Conservation (phyloP, 2,329 filamentous ascomycete genomes). For the Epichloe hybrida region DNA sequence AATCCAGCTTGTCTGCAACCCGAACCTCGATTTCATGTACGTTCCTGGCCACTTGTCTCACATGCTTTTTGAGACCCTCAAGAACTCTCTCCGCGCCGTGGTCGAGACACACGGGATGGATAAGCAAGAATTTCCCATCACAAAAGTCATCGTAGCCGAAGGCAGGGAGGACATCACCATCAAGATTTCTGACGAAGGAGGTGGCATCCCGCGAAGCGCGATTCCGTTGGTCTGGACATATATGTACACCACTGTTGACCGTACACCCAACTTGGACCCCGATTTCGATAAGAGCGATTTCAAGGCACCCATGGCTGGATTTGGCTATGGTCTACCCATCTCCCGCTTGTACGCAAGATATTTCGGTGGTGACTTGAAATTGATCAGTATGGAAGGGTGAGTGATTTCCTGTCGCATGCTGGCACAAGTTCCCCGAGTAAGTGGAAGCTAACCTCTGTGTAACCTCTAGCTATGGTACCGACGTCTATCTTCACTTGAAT, state of each 20-base stretch:
- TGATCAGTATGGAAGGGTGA: constrained; percentile 99
- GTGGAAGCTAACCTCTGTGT: constrained; percentile 9
- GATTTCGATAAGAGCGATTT: constrained; percentile 99
- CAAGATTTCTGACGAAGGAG: constrained; percentile 93
- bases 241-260: constrained; percentile 98
- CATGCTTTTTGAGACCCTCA: constrained; percentile 98
- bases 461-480: constrained; percentile 70
- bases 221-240: constrained; percentile 99
- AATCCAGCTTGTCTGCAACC: constrained; percentile 90
- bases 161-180: constrained; percentile 98
- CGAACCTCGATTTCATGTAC: constrained; percentile 96
- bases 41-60: constrained; percentile 97
- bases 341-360: constrained; percentile 89
- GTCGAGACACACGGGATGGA: constrained; percentile 92
- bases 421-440: not conserved
- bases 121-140: constrained; percentile 86
- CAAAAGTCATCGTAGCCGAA: constrained; percentile 94
- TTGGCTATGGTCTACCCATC: constrained; percentile 94
- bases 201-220: constrained; percentile 81
- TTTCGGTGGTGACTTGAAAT: constrained; percentile 90
- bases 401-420: constrained; percentile 18
- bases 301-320: constrained; percentile 97
- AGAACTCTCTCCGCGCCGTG: constrained; percentile 93
- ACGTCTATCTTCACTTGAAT: constrained; percentile 97
- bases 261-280: constrained; percentile 85